Percentiles rank a stretch among this genome's conserved stretches.
phyloP scores from a whole-genome alignment of 441 rosid species.

The Corymbia calophylla region DNA sequence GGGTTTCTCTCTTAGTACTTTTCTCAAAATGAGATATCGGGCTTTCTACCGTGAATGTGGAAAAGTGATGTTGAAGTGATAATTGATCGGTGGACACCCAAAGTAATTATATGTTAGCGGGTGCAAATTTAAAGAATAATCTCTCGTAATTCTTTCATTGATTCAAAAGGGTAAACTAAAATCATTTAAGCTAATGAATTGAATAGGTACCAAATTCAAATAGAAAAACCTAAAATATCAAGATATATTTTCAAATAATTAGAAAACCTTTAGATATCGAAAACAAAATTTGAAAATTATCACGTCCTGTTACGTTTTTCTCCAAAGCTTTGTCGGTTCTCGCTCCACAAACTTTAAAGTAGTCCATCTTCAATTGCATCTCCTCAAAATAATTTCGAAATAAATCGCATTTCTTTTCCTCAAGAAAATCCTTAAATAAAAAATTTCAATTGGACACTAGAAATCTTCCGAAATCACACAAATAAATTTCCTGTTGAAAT shows the following conservation, averaged over 20 bases:
- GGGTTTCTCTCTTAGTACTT: neutral
- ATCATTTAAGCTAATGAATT: neutral
- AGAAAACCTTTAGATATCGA: neutral
- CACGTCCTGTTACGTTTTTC: fast-evolving
- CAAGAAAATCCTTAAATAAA: neutral
- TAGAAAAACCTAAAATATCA: neutral
- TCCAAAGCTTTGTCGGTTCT: neutral
- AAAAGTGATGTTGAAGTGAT: neutral
- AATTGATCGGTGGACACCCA: neutral
- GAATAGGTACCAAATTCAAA: neutral
- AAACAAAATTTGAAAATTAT: neutral
- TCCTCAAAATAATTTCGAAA: neutral
- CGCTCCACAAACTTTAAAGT: neutral
- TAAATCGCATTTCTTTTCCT: neutral
- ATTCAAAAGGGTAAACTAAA: neutral
- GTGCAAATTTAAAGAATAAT: neutral
- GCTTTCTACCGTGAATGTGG: neutral
- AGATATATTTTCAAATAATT: neutral
- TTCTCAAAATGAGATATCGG: neutral
- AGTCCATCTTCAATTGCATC: neutral
- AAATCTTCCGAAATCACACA: neutral
- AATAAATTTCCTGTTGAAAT: neutral
- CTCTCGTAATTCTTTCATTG: neutral
- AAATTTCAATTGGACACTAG: neutral
- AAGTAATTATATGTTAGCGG: neutral